A percentile compares a stretch with the other conserved stretches of the same genome.
phyloP scores from a whole-genome alignment of 202 grass and related monocot species.

The Schoenoplectus triqueter region DNA sequence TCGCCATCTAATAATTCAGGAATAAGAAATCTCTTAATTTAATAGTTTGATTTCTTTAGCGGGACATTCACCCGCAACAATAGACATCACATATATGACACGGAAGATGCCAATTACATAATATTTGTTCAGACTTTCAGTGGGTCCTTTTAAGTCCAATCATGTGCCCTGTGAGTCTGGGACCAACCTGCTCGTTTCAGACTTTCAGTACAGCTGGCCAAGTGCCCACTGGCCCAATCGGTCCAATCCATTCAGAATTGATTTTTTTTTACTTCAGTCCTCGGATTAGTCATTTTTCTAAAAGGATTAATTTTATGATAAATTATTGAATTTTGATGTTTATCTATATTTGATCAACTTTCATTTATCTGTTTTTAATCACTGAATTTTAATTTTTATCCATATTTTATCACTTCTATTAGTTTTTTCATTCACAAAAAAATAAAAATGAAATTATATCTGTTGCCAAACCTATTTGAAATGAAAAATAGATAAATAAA shows the following conservation, averaged over 20 bases:
- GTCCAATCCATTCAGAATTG: not conserved
- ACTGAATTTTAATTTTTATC: too few species aligned
- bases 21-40: not conserved
- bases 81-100: not conserved
- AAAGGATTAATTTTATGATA: too few species aligned
- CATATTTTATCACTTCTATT: too few species aligned
- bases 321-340: too few species aligned
- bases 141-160: conserved; percentile 8
- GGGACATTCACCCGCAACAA: not conserved
- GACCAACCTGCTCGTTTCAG: not conserved
- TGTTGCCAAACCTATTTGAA: too few species aligned
- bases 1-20: not conserved
- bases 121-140: not conserved
- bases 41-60: not conserved
- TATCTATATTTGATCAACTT: too few species aligned
- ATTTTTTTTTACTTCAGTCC: not conserved
- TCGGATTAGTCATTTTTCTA: not conserved
- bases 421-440: too few species aligned
- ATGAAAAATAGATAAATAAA: too few species aligned
- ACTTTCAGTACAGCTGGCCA: not conserved
- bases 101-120: not conserved
- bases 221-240: not conserved
- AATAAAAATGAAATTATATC: too few species aligned
- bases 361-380: too few species aligned
- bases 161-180: not conserved